phyloP scores from a whole-genome alignment of 768 basidiomycete genomes.

The Neoboletus subvelutipes region DNA sequence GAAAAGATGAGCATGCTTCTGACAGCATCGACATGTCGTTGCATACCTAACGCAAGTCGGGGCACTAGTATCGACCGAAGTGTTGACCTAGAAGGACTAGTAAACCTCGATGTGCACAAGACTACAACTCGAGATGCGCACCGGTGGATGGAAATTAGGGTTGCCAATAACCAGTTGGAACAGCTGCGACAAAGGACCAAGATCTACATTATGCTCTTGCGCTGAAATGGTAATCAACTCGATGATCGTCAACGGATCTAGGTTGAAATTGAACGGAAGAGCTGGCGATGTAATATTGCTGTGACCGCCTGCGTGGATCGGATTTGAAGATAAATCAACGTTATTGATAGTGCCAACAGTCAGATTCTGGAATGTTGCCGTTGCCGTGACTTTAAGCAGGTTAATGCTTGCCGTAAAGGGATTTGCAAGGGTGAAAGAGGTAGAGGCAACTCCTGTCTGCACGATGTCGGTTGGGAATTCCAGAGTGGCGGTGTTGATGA shows the following conservation, averaged over 20 bases:
- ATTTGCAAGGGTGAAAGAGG: conserved; percentile 58
- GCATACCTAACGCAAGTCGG: conserved; percentile 60
- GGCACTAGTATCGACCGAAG: conserved; percentile 49
- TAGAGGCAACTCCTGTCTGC: conserved; percentile 56
- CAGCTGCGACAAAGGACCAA: conserved; percentile 57
- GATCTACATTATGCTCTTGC: conserved; percentile 50
- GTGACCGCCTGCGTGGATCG: conserved; percentile 61
- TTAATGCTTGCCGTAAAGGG: conserved; percentile 75
- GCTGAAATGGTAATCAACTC: conserved; percentile 51
- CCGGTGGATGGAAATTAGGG: conserved; percentile 51
- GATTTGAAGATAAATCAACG: conserved; percentile 52
- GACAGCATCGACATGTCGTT: not conserved
- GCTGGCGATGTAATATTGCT: conserved; percentile 52
- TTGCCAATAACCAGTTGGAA: conserved; percentile 55
- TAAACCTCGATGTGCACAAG: not conserved
- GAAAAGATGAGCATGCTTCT: conserved; percentile 8
- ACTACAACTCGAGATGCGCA: conserved; percentile 24
- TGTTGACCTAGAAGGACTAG: conserved; percentile 43
- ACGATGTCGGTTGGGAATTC: conserved; percentile 63
- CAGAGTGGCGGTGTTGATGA: conserved; percentile 56
- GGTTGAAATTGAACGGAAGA: conserved; percentile 63
- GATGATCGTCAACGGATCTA: conserved; percentile 62
- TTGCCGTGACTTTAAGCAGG: conserved; percentile 52
- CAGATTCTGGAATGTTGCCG: conserved; percentile 53
- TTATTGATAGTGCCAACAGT: conserved; percentile 58